Conservation (phyloP, 495 filamentous ascomycete species). For the Elasticomyces elasticus region DNA sequence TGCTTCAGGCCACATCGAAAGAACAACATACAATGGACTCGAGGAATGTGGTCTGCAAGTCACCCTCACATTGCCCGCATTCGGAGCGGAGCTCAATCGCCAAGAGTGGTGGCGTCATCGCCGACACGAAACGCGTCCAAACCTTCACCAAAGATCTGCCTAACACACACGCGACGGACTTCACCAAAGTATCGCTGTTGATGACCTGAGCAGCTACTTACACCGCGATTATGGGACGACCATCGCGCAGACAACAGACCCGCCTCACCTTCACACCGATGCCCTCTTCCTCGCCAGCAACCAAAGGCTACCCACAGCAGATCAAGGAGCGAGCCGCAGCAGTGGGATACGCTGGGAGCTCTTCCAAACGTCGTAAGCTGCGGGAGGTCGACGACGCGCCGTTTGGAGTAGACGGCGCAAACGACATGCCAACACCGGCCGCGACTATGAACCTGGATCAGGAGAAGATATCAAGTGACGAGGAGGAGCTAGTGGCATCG, state of each 20-base stretch:
- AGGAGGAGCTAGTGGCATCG: neutral
- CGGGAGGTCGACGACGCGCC: neutral
- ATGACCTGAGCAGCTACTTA: too few species aligned
- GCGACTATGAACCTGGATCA: slow-evolving; percentile 1
- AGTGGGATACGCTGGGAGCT: slow-evolving; percentile 18
- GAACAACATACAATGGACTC: neutral
- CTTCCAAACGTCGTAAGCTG: slow-evolving; percentile 24
- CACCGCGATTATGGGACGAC: too few species aligned
- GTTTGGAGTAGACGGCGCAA: neutral
- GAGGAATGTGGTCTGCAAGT: neutral
- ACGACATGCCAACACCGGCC: slow-evolving; percentile 15
- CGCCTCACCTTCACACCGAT: slow-evolving; percentile 30
- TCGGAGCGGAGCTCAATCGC: too few species aligned
- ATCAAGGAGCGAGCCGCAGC: slow-evolving; percentile 25
- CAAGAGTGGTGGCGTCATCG: neutral
- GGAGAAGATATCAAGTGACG: neutral
- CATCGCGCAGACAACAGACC: slow-evolving; percentile 24
- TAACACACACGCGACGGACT: too few species aligned
- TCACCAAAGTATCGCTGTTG: too few species aligned
- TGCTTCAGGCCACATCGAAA: neutral
- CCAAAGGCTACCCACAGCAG: slow-evolving; percentile 16
- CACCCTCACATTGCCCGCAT: too few species aligned
- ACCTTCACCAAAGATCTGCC: too few species aligned
- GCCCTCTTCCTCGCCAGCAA: slow-evolving; percentile 26
- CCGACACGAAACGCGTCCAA: neutral